Conservation (phyloP, 2,329 filamentous ascomycete species). For the Aureobasidium pullulans region DNA sequence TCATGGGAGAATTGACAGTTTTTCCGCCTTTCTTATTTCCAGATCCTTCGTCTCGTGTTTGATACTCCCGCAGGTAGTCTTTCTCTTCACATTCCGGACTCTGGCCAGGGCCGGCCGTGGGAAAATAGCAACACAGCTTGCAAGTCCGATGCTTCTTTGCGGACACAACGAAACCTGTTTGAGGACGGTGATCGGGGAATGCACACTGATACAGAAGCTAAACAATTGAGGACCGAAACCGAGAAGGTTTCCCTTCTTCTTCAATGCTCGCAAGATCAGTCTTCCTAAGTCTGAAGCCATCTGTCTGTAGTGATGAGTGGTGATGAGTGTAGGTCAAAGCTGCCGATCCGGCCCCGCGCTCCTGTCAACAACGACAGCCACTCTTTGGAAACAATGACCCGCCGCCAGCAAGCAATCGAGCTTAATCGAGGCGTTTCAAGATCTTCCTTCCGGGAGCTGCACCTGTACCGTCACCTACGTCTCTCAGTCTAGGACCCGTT, state of each 20-base stretch:
- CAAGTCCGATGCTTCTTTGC: not conserved
- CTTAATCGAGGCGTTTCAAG: constrained; percentile 12
- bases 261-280: not conserved
- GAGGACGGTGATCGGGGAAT: not conserved
- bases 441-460: not conserved
- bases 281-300: not conserved
- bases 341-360: constrained; percentile 14
- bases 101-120: not conserved
- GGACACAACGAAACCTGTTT: too few relatives aligned
- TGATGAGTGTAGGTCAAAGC: constrained; percentile 2
- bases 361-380: constrained; percentile 1
- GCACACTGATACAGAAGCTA: not conserved
- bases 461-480: not conserved
- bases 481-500: not conserved
- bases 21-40: not conserved
- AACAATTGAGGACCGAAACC: not conserved
- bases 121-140: not conserved
- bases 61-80: not conserved
- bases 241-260: not conserved
- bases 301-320: not conserved
- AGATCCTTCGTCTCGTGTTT: constrained; percentile 2
- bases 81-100: not conserved
- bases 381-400: constrained; percentile 8
- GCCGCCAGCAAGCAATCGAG: constrained; percentile 5
- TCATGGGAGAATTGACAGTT: not conserved